Base-by-base conservation (phyloP, 805 yeast genomes). In the Saccharomycopsis fodiens region DNA sequence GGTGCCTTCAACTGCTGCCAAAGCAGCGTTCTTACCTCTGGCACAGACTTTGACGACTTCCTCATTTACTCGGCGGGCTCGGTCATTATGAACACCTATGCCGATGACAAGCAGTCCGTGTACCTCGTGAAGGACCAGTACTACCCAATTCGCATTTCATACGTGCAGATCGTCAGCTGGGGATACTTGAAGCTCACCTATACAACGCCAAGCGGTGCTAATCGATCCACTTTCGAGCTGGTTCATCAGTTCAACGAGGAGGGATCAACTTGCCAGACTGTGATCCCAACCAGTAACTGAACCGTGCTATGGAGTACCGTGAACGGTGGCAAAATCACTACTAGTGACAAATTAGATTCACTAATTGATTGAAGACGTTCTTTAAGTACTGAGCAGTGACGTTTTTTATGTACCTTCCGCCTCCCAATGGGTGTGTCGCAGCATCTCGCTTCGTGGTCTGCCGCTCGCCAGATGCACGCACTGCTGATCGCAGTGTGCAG, bases 1-100 rank as follows among this genome's bases (percentile, higher is more conserved):
- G 53, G 50, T 45, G 67, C 64, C 3, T 64, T 61, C 37, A 54
- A 51, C 16, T 65, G 69, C 52, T 65, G 69, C 54, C 47, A 54
- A 10, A 41, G 39, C 35, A 21, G 8, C n/a, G 21, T 22, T 19
- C 15, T 44, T 3, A 50, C 57, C n/a, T 20, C 52, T 6, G 12
- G 15, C 20, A 13, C 36, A 13, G 45, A 40, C 13, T 29, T 27
- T 17, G 23, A 34, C 19, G 44, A 44, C 31, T 25, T 25, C 3
- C 44, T 37, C 8, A 35, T 35, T 38, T 47, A 45, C 35, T 7
- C 10, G 6, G 29, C 6, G 6, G 29, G 29, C 10, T 6, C 10
- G 6, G n/a, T n/a, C n/a, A n/a, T n/a, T n/a, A n/a, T n/a, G n/a
- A 41, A 39, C 29, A 15, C 15, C 3, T 36, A 45, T 40, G 12